Percentiles rank a stretch among this genome's conserved stretches.
phyloP scores from a whole-genome alignment of 2,329 filamentous ascomycete species.

The Sarocladiaceae sp. region DNA sequence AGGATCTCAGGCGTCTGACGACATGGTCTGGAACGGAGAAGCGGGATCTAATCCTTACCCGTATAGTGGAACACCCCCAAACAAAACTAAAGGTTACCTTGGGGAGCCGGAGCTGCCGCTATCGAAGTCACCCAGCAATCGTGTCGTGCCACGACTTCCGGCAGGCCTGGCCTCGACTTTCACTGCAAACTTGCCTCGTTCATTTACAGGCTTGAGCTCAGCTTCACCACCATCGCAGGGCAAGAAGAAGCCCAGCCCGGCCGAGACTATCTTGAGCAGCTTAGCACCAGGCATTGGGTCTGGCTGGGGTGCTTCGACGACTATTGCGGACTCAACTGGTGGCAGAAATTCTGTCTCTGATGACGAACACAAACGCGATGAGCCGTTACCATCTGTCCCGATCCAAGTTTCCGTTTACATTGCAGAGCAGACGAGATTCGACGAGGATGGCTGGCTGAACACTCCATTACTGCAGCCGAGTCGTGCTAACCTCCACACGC shows the following conservation, averaged over 20 bases:
- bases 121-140: slow-evolving; percentile 56
- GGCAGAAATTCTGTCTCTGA: slow-evolving; percentile 50
- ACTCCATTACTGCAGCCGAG: slow-evolving; percentile 52
- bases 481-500: slow-evolving; percentile 46
- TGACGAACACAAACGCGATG: slow-evolving; percentile 45
- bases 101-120: slow-evolving; percentile 44
- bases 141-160: slow-evolving; percentile 49
- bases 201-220: slow-evolving; percentile 32
- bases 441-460: slow-evolving; percentile 63
- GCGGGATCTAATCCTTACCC: slow-evolving; percentile 55
- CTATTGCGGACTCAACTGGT: slow-evolving; percentile 40
- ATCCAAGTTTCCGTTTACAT: slow-evolving; percentile 49
- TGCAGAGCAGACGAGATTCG: slow-evolving; percentile 61
- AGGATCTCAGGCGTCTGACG: slow-evolving; percentile 55
- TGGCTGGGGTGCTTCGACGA: slow-evolving; percentile 41
- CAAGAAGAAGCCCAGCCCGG: slow-evolving; percentile 56
- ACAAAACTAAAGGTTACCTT: slow-evolving; percentile 38
- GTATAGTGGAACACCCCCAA: slow-evolving; percentile 58
- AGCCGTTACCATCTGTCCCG: slow-evolving; percentile 42
- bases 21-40: slow-evolving; percentile 48
- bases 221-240: slow-evolving; percentile 40
- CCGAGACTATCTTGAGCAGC: slow-evolving; percentile 54
- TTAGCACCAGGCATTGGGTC: slow-evolving; percentile 41
- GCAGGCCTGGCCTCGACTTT: slow-evolving; percentile 53
- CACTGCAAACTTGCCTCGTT: slow-evolving; percentile 50